Conservation (phyloP, 139 green algal species). For the Chlorella sp. region DNA sequence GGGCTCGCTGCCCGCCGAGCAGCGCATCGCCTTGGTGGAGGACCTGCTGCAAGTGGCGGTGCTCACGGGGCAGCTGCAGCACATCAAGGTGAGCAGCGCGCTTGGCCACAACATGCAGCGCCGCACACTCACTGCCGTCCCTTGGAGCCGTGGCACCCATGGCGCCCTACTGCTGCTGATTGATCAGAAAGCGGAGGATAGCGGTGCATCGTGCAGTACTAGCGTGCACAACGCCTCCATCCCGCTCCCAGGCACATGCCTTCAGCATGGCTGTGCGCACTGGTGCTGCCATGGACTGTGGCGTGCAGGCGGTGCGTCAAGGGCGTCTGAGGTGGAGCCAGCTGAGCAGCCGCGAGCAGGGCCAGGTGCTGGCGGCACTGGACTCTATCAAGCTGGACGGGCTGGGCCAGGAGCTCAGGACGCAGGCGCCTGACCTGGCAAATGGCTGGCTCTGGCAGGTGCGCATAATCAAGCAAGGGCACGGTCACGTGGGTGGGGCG, state of each 20-base stretch:
- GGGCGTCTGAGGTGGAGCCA: slow-evolving; percentile 2
- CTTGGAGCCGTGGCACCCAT: too few relatives aligned
- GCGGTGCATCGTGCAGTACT: too few relatives aligned
- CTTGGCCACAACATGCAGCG: too few relatives aligned
- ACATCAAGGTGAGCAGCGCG: slow-evolving; percentile 11
- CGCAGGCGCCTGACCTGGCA: background rate
- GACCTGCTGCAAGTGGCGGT: slow-evolving; percentile 6
- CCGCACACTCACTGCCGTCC: too few relatives aligned
- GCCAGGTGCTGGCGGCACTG: slow-evolving; percentile 1
- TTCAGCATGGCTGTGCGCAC: too few relatives aligned
- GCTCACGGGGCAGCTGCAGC: slow-evolving; percentile 5
- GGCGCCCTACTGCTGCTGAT: too few relatives aligned
- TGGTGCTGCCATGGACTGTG: background rate
- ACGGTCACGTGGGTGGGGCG: too few relatives aligned
- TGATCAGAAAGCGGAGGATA: too few relatives aligned
- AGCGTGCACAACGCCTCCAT: too few relatives aligned
- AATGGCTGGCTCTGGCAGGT: slow-evolving; percentile 10
- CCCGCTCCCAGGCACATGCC: too few relatives aligned
- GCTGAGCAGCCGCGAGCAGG: background rate
- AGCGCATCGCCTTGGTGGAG: background rate
- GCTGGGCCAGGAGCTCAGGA: background rate
- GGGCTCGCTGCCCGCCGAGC: background rate
- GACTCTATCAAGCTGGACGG: background rate
- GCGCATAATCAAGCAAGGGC: background rate
- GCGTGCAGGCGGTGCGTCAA: slow-evolving; percentile 2